Evolutionary conservation across 176 grass and related monocot species (phyloP), one percentile per base, ranked within the genome.

Genomic region (Aegilops sharonensis): DNA sequence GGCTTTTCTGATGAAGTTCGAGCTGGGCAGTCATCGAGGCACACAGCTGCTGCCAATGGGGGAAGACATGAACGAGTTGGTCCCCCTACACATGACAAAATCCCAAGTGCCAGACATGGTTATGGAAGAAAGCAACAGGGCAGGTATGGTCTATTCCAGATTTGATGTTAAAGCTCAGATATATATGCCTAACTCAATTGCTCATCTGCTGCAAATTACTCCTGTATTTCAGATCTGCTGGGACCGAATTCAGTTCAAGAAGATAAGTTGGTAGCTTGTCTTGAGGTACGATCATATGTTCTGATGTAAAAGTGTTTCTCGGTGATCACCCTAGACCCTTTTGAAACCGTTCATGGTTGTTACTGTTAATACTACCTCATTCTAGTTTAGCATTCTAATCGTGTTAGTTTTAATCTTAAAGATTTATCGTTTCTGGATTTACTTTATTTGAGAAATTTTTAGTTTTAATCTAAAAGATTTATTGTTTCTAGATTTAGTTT

Each of bases 41-140:
- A 85, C 4, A 31, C 85, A 14, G 35, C 35, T 68, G 37, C 72
- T 87, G 81, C 84, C 36, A 92, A 95, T 78, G 83, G 90, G 40
- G 73, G 54, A 80, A 89, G 75, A 63, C 66, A 84, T 59, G 88
- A 92, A 45, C 85, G 84, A 67, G 30, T 81, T 76, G 72, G 60
- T 81, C 68, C 84, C 47, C 29, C 63, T 84, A 24, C 68, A 18
- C 86, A 88, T 35, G 88, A 89, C 50, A 94, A 92, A 88, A 62
- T 75, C 65, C 10, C 82, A 35, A 79, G 72, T 43, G 84, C 42
- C 43, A 88, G 84, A 72, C 89, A 85, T 89, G 87, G 84, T 77
- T 91, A 84, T 83, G 93, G 89, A 85, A 89, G 88, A 81, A 95
- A 95, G 62, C 93, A 90, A 78, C 86, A 87, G 34, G 90, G 88